These are phyloP conservation scores for Alectoria sarmentosa DNA, from an alignment of 495 filamentous ascomycete genomes.

Conservation along the genomic window DNA sequence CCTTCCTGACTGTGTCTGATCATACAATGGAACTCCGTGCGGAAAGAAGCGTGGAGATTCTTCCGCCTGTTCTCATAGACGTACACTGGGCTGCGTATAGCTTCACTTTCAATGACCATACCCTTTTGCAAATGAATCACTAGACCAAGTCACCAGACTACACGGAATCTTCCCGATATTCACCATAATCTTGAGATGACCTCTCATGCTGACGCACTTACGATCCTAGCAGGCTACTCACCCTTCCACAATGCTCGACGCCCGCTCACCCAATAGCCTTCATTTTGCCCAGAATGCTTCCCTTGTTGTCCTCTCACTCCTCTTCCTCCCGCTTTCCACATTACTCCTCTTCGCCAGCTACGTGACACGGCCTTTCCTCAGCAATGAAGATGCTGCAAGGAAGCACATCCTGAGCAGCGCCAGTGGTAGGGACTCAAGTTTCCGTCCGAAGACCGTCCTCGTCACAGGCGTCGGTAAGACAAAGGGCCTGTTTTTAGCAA, in stretches of 20 bases:
- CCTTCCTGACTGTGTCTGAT: too few relatives aligned
- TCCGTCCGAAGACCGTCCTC: conserved; percentile 54
- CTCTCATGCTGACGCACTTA: neutral
- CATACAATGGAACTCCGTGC: too few relatives aligned
- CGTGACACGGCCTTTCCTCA: conserved; percentile 27
- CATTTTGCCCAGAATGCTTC: conserved; percentile 43
- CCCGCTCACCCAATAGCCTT: conserved; percentile 28
- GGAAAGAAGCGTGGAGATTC: neutral
- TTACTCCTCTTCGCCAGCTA: conserved; percentile 40
- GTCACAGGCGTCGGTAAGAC: conserved; percentile 65
- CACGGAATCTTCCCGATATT: neutral
- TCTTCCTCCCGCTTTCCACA: conserved; percentile 50
- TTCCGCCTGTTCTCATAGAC: neutral
- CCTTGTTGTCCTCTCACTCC: conserved; percentile 43
- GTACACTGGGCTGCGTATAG: neutral
- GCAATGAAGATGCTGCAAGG: conserved; percentile 23
- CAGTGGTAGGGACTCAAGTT: conserved; percentile 30
- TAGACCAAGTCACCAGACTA: neutral
- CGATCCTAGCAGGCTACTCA: neutral
- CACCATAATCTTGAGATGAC: neutral
- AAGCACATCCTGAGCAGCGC: conserved; percentile 25
- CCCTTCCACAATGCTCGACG: conserved; percentile 22
- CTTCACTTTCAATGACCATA: too few relatives aligned
- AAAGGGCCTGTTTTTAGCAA: conserved; percentile 60
- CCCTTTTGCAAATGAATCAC: neutral